Percentiles rank a stretch among this genome's conserved stretches.
These are phyloP conservation scores for Trichocladium antarcticum DNA, from an alignment of 495 filamentous ascomycete genomes.

Conservation along the genomic window DNA sequence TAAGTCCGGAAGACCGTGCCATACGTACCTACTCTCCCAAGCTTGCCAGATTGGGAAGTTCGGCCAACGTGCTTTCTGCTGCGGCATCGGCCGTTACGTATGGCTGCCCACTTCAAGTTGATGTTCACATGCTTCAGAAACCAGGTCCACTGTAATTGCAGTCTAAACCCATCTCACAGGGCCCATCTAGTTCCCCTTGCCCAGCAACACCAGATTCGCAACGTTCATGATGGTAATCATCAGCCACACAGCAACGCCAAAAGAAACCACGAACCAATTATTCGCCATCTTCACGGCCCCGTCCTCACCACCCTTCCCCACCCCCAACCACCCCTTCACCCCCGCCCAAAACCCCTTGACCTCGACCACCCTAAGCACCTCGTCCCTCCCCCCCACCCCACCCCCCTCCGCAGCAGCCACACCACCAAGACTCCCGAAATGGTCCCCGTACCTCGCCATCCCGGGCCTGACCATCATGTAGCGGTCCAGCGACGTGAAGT, in stretches of 20 bases:
- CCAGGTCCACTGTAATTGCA: background rate
- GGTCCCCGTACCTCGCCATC: constrained; percentile 19
- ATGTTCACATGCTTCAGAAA: background rate
- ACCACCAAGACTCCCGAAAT: constrained; percentile 5
- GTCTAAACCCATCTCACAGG: background rate
- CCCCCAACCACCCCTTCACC: background rate
- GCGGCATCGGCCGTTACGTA: too few relatives aligned
- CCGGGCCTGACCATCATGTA: constrained; percentile 62
- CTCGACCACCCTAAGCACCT: background rate
- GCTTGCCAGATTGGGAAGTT: too few relatives aligned
- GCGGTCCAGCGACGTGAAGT: constrained; percentile 68
- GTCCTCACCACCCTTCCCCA: background rate
- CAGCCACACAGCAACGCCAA: constrained; percentile 53
- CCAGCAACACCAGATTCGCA: constrained; percentile 55
- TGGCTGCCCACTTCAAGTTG: too few relatives aligned
- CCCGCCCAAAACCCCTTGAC: background rate
- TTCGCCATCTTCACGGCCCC: constrained; percentile 48
- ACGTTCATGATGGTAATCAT: constrained; percentile 63
- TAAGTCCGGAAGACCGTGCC: too few relatives aligned
- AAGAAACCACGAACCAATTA: constrained; percentile 40
- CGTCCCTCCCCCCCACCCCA: background rate
- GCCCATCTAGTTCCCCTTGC: constrained; percentile 29
- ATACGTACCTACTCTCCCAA: too few relatives aligned
- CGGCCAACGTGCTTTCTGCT: too few relatives aligned
- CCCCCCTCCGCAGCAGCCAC: background rate